Base-by-base conservation (phyloP, 2,329 filamentous ascomycete species). In the Colletotrichum costaricense region DNA sequence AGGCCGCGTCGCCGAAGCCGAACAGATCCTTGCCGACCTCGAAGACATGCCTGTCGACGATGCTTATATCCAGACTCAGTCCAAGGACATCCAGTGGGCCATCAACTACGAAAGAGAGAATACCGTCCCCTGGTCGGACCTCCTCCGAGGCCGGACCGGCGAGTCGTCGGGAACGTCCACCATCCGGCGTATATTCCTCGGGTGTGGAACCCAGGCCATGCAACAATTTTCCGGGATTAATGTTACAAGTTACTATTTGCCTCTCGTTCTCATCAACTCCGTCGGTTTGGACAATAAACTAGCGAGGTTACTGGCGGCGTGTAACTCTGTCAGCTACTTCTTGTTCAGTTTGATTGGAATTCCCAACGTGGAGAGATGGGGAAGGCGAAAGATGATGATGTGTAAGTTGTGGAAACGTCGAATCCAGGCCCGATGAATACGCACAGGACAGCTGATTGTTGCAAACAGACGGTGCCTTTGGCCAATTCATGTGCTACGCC, bases 341-440 rank as follows among this genome's bases (percentile, higher is more conserved):
- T 60, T 81, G 0, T 79, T 79, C 70, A 78, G 75, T 33, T 65
- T 78, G 28, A 77, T 78, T 16, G 77, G 74, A 3, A 78, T 81
- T 8, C 77, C 77, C 5, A 76, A 78, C 46, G 77, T 81, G 11
- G 80, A 82, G 60, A 78, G 76, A 63, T 87, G 84, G 82, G 89
- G 88, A 30, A 84, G 89, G 3, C 82, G 89, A 4, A 89, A 88
- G 75, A 84, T 91, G 82, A 88, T 91, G 84, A 86, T 90, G 80
- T 88, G 87, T 77, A 69, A 74, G 76, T 62, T 6, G 14, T 35
- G 26, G 14, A 24, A 46, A 52, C 12, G 26, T 19, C 14, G 7
- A 22, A 11, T 19, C 22, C 9, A 3, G 2, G 5, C 16, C n/a
- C 5, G 3, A 14, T 6, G 33, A 6, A 4, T 0, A 69, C 8